Base-by-base conservation (phyloP, 768 basidiomycete species). In the Agrocybe praecox region DNA sequence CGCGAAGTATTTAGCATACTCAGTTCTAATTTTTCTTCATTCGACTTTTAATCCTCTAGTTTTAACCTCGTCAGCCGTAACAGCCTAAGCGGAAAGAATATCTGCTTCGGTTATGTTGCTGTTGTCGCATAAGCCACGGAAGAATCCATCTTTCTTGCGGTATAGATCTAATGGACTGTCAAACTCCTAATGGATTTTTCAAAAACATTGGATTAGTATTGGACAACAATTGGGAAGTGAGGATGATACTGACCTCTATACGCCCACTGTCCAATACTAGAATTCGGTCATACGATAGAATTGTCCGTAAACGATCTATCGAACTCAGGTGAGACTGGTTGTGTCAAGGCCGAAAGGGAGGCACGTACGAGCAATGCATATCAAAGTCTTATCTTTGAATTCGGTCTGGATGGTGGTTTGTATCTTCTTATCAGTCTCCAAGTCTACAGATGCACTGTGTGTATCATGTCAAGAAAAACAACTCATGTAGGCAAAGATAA, bases 351-450 rank as follows among this genome's bases (percentile, higher is more conserved):
- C 46, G 11, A 46, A 22, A 36, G 17, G 15, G 47, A 42, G 17
- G 42, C 46, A n/a, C 86, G 68, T 62, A 89, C 86, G 90, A 48
- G 88, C 89, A 61, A 92, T 92, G 67, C 88, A 90, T 21, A 93
- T 71, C 17, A 92, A 76, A 0, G 92, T 93, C 51, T 86, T 82
- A 62, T 88, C 84, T 44, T 72, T 75, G 75, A 94, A 94, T 68
- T 87, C 82, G 6, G 73, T 79, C 7, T 87, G 79, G 49, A 96
- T 94, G 3, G 92, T 94, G 40, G 82, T 74, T 63, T 95, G 92
- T 53, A 96, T 92, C 69, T 87, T 89, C 58, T 83, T 74, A 69
- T 94, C 92, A 0, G 90, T 94, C 67, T 89, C 89, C 49, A 86
- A 77, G 63, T 91, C 89, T 12, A 92, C 88, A 6, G 87, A 88